These are phyloP conservation scores for Bidens hawaiensis DNA, from an alignment of 140 eudicot species.

Conservation along the genomic window DNA sequence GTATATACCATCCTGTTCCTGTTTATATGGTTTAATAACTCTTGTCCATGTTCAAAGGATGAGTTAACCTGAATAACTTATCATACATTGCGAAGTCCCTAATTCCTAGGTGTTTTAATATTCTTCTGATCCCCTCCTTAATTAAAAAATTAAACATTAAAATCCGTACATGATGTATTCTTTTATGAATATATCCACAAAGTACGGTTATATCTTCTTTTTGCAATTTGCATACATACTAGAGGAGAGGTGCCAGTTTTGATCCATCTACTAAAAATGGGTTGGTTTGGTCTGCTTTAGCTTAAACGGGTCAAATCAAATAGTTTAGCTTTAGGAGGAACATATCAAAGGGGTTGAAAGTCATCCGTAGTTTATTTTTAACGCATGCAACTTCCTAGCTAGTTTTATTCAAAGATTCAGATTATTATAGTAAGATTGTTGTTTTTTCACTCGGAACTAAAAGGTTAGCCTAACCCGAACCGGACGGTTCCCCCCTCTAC, in stretches of 20 bases:
- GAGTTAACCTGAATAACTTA: slow-evolving; percentile 17
- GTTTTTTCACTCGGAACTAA: not conserved
- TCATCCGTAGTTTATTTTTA: not conserved
- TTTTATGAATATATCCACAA: not conserved
- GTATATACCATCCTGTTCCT: slow-evolving; percentile 6
- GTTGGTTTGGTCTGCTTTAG: not conserved
- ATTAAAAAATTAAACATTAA: not conserved
- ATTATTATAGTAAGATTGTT: too few relatives aligned
- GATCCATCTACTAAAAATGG: not conserved
- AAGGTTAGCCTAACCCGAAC: not conserved
- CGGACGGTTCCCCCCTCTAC: too few relatives aligned
- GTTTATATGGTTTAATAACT: slow-evolving; percentile 19
- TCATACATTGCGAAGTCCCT: slow-evolving; percentile 6
- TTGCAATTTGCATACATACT: not conserved
- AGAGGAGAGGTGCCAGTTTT: not conserved
- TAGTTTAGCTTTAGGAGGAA: not conserved
- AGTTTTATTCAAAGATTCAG: not conserved
- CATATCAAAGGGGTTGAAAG: not conserved
- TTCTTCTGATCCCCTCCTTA: slow-evolving; percentile 8
- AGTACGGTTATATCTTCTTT: slow-evolving; percentile 9
- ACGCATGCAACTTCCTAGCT: not conserved
- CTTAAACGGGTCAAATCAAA: not conserved
- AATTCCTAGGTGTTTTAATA: not conserved
- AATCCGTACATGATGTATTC: slow-evolving; percentile 1
- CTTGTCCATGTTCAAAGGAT: slow-evolving; percentile 24